Evolutionary conservation across 768 basidiomycete species (phyloP), one percentile per base, ranked within the genome.

Genomic region (Strobilomyces echinocephalus): DNA sequence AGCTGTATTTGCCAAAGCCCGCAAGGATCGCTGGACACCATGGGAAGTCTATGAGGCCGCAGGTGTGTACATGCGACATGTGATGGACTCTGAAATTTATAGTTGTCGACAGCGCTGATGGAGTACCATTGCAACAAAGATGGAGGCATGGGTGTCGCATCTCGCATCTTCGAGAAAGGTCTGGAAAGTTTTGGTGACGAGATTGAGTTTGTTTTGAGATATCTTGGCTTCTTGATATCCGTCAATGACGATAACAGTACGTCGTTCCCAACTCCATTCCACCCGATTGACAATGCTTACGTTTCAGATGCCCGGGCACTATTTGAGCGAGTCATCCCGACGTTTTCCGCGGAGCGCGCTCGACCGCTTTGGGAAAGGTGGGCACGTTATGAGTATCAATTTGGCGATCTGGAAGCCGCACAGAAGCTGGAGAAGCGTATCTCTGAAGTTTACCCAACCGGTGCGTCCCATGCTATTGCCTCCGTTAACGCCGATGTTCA

Each of bases 21-120:
- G 94, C 60, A 88, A 83, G 63, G 80, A 82, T 51, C 78, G 78
- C 43, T 89, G 79, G 81, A 80, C 80, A 2, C 79, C 90, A 15
- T 98, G 97, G 97, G 88, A 95, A 63, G 88, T 92, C 0, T 95
- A 86, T 62, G 95, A 98, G 68, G 88, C 94, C 40, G 85, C 91
- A 50, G 94, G 94, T 95, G 44, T 40, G 49, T 60, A 43, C 20
- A 44, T 5, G 40, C 50, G 24, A 47, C 35, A 30, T 38, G 43
- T 49, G 41, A 41, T 18, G 20, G 28, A 28, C 42, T 20, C 26
- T 44, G 31, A 34, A 39, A 10, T 49, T 69, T 31, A 53, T 44
- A 16, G 52, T 38, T 18, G 46, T 49, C 54, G 47, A 16, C 65
- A 94, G 97, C 97, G 0, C 67, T 95, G 60, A 90, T 95, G 83